Percentiles rank a stretch among this genome's conserved stretches.
These are phyloP conservation scores for Dothideomycetes sp. DNA, from an alignment of 2,329 filamentous ascomycete species.

Conservation along the genomic window DNA sequence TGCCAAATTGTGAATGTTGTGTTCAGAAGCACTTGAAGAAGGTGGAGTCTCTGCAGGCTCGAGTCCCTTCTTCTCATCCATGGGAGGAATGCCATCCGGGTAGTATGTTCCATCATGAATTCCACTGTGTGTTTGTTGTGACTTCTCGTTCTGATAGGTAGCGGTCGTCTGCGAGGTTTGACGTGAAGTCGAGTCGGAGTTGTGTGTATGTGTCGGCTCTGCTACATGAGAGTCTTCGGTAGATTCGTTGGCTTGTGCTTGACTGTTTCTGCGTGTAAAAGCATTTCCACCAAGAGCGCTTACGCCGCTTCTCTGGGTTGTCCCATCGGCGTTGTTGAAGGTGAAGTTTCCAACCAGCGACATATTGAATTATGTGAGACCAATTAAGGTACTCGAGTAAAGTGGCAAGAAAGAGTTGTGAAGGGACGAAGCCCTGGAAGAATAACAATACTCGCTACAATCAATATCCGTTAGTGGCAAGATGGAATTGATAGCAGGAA, in stretches of 20 bases:
- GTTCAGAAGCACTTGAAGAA: slow-evolving; percentile 5
- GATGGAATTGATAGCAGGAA: too few species aligned
- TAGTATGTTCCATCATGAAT: slow-evolving; percentile 17
- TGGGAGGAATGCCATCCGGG: slow-evolving; percentile 15
- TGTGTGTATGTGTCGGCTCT: background rate
- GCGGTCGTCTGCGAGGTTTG: slow-evolving; percentile 3
- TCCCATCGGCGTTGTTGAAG: slow-evolving; percentile 33
- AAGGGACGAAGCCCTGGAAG: too few species aligned
- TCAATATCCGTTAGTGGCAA: too few species aligned
- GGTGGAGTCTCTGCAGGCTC: slow-evolving; percentile 9
- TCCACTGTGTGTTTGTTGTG: slow-evolving; percentile 3
- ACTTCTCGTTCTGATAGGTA: background rate
- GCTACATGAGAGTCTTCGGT: background rate
- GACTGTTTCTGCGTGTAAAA: slow-evolving; percentile 16
- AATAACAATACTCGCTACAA: too few species aligned
- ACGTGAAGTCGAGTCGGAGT: slow-evolving; percentile 1
- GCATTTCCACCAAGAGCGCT: slow-evolving; percentile 25
- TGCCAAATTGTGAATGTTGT: slow-evolving; percentile 8
- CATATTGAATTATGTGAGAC: too few species aligned
- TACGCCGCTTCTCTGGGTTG: slow-evolving; percentile 29
- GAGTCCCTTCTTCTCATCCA: slow-evolving; percentile 11
- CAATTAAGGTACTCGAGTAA: too few species aligned
- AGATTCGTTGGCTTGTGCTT: slow-evolving; percentile 2
- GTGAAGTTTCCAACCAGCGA: slow-evolving; percentile 36
- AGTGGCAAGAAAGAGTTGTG: too few species aligned